phyloP scores from a whole-genome alignment of 140 eudicot genomes.

The Cichorium intybus region DNA sequence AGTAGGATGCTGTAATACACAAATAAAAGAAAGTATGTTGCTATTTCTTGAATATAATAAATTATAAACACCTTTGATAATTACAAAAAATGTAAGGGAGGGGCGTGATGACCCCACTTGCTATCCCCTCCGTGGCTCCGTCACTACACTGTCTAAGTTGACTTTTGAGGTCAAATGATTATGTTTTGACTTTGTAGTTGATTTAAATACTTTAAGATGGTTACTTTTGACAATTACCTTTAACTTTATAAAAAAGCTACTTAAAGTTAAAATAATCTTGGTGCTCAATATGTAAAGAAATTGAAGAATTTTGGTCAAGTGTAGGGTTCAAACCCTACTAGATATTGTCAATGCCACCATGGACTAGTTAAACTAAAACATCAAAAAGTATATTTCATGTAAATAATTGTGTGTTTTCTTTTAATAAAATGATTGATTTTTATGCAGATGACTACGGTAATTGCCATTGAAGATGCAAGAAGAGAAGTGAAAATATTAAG shows the following conservation, averaged over 20 bases:
- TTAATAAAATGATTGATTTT: constrained; percentile 2
- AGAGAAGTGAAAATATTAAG: constrained; percentile 83
- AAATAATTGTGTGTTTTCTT: neutral
- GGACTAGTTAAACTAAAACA: no score
- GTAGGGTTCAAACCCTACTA: no score
- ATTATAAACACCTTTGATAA: neutral
- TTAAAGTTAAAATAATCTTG: constrained; percentile 7
- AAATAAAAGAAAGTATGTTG: neutral
- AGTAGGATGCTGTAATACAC: no score
- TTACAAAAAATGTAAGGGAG: no score
- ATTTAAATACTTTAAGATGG: neutral
- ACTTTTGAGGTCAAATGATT: constrained; percentile 23
- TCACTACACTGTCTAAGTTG: constrained; percentile 23
- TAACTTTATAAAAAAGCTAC: constrained; percentile 13
- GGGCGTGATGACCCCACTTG: no score
- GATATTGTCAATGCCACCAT: no score
- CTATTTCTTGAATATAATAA: neutral
- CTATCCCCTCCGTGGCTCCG: no score
- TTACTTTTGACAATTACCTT: neutral
- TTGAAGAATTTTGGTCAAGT: no score
- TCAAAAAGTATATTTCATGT: no score
- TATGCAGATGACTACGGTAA: constrained; percentile 83
- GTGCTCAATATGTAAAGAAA: neutral
- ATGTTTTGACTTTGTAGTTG: constrained; percentile 18
- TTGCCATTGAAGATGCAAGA: constrained; percentile 87